phyloP scores from a whole-genome alignment of 2,329 filamentous ascomycete genomes.

The Colletotrichum tamarilloi region DNA sequence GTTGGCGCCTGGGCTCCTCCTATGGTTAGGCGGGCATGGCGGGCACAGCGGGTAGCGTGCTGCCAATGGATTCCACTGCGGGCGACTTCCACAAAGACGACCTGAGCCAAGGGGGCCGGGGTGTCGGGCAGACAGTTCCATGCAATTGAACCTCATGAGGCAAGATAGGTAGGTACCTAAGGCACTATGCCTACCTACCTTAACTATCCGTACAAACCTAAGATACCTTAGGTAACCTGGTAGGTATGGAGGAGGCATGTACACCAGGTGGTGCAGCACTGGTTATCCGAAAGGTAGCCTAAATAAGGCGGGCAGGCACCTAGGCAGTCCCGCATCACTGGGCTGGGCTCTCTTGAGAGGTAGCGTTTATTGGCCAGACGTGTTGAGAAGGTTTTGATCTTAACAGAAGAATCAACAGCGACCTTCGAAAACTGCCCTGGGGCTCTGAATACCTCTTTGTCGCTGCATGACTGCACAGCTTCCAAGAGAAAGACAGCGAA shows the following conservation, averaged over 20 bases:
- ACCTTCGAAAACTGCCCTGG: neutral
- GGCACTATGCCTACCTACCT: neutral
- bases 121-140: neutral
- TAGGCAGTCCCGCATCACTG: no score
- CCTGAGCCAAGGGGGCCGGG: neutral
- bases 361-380: no score
- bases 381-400: neutral
- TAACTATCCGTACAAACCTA: neutral
- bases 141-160: neutral
- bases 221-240: no score
- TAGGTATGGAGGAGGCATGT: no score
- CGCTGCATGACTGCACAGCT: neutral
- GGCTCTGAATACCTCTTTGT: neutral
- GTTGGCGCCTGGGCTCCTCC: conserved; percentile 27
- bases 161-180: neutral
- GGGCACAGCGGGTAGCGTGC: conserved; percentile 5
- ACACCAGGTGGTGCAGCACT: no score
- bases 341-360: no score
- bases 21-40: conserved; percentile 21
- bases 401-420: neutral
- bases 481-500: neutral
- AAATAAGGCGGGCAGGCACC: no score
- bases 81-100: neutral
- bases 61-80: conserved; percentile 10
- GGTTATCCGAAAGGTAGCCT: neutral